phyloP scores from a whole-genome alignment of 768 basidiomycete species.

The Boletus tomentosulus region DNA sequence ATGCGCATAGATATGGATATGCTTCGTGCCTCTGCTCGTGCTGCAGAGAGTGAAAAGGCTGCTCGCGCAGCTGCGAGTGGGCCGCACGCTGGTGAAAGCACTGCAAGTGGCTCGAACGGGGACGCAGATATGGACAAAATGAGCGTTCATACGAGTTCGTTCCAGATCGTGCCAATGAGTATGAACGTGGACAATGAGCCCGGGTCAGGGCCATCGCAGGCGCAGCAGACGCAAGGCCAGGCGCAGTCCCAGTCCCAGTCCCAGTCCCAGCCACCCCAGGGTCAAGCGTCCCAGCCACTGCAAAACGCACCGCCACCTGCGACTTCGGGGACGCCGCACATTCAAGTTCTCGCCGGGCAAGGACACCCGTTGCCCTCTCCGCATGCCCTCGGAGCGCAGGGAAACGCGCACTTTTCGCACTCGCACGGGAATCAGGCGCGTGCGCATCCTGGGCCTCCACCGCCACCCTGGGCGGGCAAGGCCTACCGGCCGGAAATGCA shows the following conservation, averaged over 20 bases:
- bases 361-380: conserved; percentile 5
- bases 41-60: conserved; percentile 40
- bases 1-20: conserved; percentile 71
- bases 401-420: conserved; percentile 8
- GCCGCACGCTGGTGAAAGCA: conserved; percentile 19
- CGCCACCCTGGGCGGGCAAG: conserved; percentile 23
- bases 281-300: conserved; percentile 5
- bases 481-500: conserved; percentile 21
- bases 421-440: conserved; percentile 5
- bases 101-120: conserved; percentile 4
- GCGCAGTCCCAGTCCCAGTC: not conserved
- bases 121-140: conserved; percentile 27
- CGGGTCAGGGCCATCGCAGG: not conserved
- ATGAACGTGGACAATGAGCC: conserved; percentile 21
- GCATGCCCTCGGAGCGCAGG: not conserved
- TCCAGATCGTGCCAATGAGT: conserved; percentile 40
- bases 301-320: conserved; percentile 1
- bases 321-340: conserved; percentile 9
- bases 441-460: conserved; percentile 20
- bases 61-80: conserved; percentile 28
- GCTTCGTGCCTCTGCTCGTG: conserved; percentile 66
- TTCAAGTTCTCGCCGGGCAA: conserved; percentile 13
- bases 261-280: not conserved
- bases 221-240: not conserved
- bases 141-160: conserved; percentile 53